phyloP scores from a whole-genome alignment of 768 basidiomycete species.

The Coprinopsis strossmayeri region DNA sequence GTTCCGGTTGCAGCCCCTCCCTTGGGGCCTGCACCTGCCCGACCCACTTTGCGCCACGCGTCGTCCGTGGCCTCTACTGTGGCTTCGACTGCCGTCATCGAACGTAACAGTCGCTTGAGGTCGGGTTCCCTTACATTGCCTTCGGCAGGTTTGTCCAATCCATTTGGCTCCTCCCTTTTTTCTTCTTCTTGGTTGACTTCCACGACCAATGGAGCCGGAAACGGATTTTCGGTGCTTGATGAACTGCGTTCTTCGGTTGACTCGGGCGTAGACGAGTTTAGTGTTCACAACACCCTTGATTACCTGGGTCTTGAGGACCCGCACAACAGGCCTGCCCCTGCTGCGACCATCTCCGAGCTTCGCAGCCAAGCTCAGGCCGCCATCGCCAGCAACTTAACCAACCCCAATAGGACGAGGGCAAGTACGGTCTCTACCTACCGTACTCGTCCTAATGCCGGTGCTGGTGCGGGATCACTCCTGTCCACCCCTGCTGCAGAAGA shows the following conservation, averaged over 20 bases:
- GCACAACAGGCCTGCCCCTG: constrained; percentile 66
- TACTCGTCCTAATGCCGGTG: constrained; percentile 46
- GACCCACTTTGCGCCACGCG: constrained; percentile 71
- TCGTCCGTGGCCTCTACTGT: constrained; percentile 57
- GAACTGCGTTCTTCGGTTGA: constrained; percentile 81
- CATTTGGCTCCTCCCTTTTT: constrained; percentile 86
- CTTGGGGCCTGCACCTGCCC: constrained; percentile 37
- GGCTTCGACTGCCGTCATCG: constrained; percentile 43
- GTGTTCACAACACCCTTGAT: constrained; percentile 92
- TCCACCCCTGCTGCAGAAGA: constrained; percentile 66
- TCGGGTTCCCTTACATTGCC: constrained; percentile 91
- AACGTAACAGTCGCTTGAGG: constrained; percentile 77
- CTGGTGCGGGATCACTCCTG: constrained; percentile 41
- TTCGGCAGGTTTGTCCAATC: constrained; percentile 66
- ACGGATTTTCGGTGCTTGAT: constrained; percentile 63
- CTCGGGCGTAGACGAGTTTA: constrained; percentile 79
- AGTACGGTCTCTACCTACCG: constrained; percentile 94
- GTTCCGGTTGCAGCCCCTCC: constrained; percentile 41
- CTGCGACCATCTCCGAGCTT: constrained; percentile 84
- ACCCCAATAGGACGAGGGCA: constrained; percentile 77
- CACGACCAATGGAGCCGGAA: constrained; percentile 41
- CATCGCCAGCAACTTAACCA: constrained; percentile 76
- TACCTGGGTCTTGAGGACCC: constrained; percentile 87
- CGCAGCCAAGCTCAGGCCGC: constrained; percentile 88
- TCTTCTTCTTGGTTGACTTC: constrained; percentile 83